Evolutionary conservation across 2,329 filamentous ascomycete species (phyloP).

Genomic region (Fusarium sulawesiense): DNA sequence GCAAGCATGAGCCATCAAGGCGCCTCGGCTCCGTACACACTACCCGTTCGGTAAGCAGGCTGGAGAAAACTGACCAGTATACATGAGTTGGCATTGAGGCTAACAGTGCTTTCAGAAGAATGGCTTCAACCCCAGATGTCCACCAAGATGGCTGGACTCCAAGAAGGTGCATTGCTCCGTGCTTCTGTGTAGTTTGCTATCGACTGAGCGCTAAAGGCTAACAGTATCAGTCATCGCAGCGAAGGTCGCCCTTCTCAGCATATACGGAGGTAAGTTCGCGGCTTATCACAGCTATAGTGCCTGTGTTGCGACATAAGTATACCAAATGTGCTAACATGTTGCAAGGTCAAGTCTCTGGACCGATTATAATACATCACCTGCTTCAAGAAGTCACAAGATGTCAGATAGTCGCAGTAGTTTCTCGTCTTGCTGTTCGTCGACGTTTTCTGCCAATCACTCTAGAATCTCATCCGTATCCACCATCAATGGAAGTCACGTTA

Average conservation of each 20-base stretch:
- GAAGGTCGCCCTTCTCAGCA: slow-evolving; percentile 37
- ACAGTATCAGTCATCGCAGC: slow-evolving; percentile 14
- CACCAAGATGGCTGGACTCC: slow-evolving; percentile 37
- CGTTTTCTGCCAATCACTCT: slow-evolving; percentile 61
- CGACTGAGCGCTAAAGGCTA: background rate
- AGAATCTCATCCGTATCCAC: slow-evolving; percentile 66
- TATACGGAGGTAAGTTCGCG: slow-evolving; percentile 35
- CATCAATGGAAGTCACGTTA: slow-evolving; percentile 55
- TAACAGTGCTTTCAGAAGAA: slow-evolving; percentile 35
- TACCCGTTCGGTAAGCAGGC: slow-evolving; percentile 43
- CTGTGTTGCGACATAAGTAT: background rate
- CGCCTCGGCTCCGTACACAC: slow-evolving; percentile 33
- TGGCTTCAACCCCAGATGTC: slow-evolving; percentile 38
- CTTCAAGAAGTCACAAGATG: slow-evolving; percentile 44
- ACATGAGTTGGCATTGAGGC: background rate
- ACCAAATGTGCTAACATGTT: slow-evolving; percentile 17
- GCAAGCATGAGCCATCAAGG: slow-evolving; percentile 24
- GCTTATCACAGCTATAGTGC: background rate
- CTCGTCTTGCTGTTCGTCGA: slow-evolving; percentile 61
- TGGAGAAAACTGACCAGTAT: background rate
- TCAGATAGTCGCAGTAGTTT: slow-evolving; percentile 66
- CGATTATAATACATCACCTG: slow-evolving; percentile 31
- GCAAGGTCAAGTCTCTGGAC: slow-evolving; percentile 41
- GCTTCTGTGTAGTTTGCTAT: background rate
- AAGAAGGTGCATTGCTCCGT: slow-evolving; percentile 34